Base-by-base conservation (phyloP, 2,329 filamentous ascomycete genomes). In the Xylaria polymorpha region DNA sequence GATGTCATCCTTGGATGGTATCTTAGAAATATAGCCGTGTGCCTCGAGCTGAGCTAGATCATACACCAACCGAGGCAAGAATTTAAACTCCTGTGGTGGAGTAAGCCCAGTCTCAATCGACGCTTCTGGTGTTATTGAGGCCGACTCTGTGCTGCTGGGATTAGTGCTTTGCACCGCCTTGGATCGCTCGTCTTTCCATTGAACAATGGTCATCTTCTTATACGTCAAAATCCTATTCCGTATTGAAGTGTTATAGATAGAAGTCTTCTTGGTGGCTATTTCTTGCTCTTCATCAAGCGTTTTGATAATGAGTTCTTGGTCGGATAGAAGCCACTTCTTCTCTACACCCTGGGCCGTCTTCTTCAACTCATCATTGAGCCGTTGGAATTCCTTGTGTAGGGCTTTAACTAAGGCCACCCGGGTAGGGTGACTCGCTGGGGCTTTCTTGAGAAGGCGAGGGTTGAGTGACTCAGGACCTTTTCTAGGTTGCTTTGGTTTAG, bases 161-260 rank as follows among this genome's bases (percentile, higher is more conserved):
- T 70, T 65, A 18, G 73, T 79, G 60, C 81, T 79, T 63, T 80
- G 78, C 18, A 68, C 60, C 22, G 67, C 71, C 43, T 71, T 68
- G 50, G 79, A 69, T 56, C 88, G 83, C 71, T 91, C 89, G 37
- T 88, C 85, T 68, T 88, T 87, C 93, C 94, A 98, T 56, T 92
- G 87, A 3, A 86, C 84, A 3, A 88, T 77, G 0, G 83, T 84
- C 92, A 97, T 94, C 70, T 91, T 91, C 76, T 91, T 93, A 77
- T 94, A 90, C 51, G 85, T 85, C 74, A 92, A 86, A 67, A 98
- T 91, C 41, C 90, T 90, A 72, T 94, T 92, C 77, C 94, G 97
- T 79, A 98, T 89, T 32, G 94, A 84, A 74, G 97, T 97, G 8
- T 87, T 84, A 76, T 99, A 99, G 35, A 98, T 88, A 0, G 86